Evolutionary conservation across 805 yeast species (phyloP).

Genomic region (Starmerella stigmatis): DNA sequence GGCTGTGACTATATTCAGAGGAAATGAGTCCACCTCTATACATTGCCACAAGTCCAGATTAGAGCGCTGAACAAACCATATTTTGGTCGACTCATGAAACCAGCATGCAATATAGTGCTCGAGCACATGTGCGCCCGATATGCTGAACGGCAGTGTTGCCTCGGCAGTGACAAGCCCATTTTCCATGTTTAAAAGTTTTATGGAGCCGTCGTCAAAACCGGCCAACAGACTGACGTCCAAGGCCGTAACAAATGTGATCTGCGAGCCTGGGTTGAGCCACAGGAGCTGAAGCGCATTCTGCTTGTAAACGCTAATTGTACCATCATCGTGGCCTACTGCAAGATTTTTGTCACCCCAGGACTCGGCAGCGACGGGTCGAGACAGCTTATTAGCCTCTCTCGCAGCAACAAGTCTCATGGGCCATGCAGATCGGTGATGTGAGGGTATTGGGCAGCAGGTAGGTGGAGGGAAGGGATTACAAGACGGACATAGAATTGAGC

Average conservation of each 20-base stretch:
- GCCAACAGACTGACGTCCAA: neutral
- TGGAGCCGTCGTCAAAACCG: neutral
- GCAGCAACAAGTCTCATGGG: slow-evolving; percentile 3
- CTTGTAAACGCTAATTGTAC: neutral
- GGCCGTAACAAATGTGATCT: neutral
- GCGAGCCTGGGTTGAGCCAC: slow-evolving; percentile 6
- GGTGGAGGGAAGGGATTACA: too few species aligned
- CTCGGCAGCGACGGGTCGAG: slow-evolving; percentile 1
- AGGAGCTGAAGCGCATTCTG: neutral
- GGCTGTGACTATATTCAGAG: slow-evolving; percentile 6
- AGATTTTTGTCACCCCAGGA: neutral
- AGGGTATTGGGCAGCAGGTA: too few species aligned
- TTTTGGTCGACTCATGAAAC: neutral
- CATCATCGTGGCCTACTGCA: slow-evolving; percentile 5
- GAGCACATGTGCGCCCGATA: slow-evolving; percentile 10
- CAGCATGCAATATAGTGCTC: slow-evolving; percentile 14
- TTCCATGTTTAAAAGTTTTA: neutral
- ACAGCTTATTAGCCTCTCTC: neutral
- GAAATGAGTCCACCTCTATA: slow-evolving; percentile 4
- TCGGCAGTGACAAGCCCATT: slow-evolving; percentile 2
- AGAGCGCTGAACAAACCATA: slow-evolving; percentile 12
- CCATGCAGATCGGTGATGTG: neutral
- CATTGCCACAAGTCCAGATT: slow-evolving; percentile 7
- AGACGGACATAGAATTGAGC: neutral
- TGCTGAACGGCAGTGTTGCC: neutral